Evolutionary conservation across 2,329 filamentous ascomycete species (phyloP).

Genomic region (Neofusicoccum ribis): DNA sequence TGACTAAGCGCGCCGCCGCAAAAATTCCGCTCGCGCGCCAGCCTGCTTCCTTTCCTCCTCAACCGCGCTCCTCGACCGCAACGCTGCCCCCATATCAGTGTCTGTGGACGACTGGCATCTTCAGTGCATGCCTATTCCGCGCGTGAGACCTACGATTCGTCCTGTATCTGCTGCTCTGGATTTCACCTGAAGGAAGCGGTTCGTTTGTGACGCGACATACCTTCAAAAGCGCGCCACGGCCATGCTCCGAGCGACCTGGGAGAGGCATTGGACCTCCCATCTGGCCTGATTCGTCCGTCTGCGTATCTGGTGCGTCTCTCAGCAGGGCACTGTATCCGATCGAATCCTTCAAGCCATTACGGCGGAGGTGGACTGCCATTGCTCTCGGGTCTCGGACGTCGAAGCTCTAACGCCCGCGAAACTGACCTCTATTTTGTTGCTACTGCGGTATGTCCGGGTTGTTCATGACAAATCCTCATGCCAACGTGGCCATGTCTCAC

Average conservation of each 20-base stretch:
- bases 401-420: not conserved
- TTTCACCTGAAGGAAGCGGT: constrained; percentile 49
- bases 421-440: not conserved
- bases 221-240: not conserved
- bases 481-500: not conserved
- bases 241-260: not conserved
- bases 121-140: constrained; percentile 44
- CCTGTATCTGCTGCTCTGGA: constrained; percentile 56
- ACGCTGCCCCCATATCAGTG: not conserved
- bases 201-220: constrained; percentile 52
- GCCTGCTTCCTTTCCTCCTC: constrained; percentile 24
- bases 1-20: constrained; percentile 33
- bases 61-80: constrained; percentile 33
- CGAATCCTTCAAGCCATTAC: not conserved
- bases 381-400: not conserved
- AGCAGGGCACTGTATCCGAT: not conserved
- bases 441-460: not conserved
- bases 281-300: not conserved
- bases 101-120: constrained; percentile 30
- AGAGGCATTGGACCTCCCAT: not conserved
- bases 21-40: constrained; percentile 24
- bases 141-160: constrained; percentile 48
- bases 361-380: not conserved
- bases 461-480: no score
- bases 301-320: no score